Conservation (phyloP, 352 stramenopile species). For the Thalassiosira delicatula region DNA sequence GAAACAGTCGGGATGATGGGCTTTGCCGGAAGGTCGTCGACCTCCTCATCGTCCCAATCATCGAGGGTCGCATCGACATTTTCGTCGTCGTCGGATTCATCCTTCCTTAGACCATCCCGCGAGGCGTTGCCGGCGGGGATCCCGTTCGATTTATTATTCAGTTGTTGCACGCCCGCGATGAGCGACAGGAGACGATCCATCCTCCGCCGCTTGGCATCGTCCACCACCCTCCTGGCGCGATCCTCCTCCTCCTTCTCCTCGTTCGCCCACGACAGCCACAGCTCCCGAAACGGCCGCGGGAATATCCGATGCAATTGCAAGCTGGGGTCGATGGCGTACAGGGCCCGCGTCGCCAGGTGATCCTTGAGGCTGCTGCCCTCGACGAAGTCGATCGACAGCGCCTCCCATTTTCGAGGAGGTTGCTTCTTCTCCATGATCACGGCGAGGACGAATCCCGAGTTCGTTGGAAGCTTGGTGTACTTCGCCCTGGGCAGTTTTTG, state of each 20-base stretch:
- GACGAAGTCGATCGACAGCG: constrained; percentile 68
- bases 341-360: constrained; percentile 85
- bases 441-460: constrained; percentile 17
- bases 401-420: constrained; percentile 22
- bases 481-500: constrained; percentile 86
- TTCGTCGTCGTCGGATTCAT: constrained; percentile 7
- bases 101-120: too few relatives aligned
- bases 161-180: constrained; percentile 23
- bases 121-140: too few relatives aligned
- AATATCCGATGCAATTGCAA: constrained; percentile 90
- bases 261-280: constrained; percentile 85
- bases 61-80: too few relatives aligned
- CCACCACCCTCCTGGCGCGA: constrained; percentile 2
- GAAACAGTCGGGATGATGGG: neutral
- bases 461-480: constrained; percentile 64
- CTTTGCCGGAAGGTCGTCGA: neutral
- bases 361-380: constrained; percentile 53
- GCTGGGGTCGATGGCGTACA: constrained; percentile 88
- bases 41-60: too few relatives aligned
- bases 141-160: neutral
- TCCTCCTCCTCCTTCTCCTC: constrained; percentile 48
- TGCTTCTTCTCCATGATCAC: constrained; percentile 20
- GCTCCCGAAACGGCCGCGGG: constrained; percentile 87
- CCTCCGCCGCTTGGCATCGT: constrained; percentile 34
- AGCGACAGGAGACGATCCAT: constrained; percentile 58